phyloP scores from a whole-genome alignment of 768 basidiomycete species.

The Mycena rosella region DNA sequence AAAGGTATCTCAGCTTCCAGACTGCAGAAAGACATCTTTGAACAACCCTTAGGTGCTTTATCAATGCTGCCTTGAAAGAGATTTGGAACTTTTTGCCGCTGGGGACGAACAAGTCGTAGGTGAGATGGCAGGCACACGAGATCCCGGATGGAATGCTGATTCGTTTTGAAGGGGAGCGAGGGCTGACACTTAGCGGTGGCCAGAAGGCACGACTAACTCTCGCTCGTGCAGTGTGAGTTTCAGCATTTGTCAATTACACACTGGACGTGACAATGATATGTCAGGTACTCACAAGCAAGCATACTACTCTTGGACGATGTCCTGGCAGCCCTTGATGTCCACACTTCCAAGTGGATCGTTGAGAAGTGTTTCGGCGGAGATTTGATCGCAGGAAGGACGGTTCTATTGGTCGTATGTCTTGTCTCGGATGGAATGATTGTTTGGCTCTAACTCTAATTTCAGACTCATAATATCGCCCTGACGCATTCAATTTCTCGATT shows the following conservation, averaged over 20 bases:
- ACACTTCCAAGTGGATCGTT: constrained; percentile 87
- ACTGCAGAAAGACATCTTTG: neutral
- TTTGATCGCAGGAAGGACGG: constrained; percentile 65
- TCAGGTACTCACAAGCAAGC: constrained; percentile 60
- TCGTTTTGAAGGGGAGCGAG: constrained; percentile 66
- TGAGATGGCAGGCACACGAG: constrained; percentile 6
- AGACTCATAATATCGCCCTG: constrained; percentile 62
- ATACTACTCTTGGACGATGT: constrained; percentile 82
- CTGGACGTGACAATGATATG: neutral
- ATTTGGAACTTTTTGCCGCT: constrained; percentile 76
- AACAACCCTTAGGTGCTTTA: constrained; percentile 5
- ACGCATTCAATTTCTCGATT: constrained; percentile 55
- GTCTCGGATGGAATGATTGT: neutral
- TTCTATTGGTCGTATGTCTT: neutral
- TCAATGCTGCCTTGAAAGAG: constrained; percentile 81
- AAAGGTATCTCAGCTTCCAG: constrained; percentile 42
- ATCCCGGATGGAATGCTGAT: neutral
- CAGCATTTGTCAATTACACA: too few species aligned
- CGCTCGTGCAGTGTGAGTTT: constrained; percentile 60
- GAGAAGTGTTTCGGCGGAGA: constrained; percentile 86
- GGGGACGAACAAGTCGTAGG: constrained; percentile 56
- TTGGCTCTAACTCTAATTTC: neutral
- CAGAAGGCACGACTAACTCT: constrained; percentile 64
- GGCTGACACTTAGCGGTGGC: constrained; percentile 56
- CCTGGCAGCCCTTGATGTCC: constrained; percentile 74